Evolutionary conservation across 306 rosid species (phyloP).

Genomic region (Carpinus fangiana): DNA sequence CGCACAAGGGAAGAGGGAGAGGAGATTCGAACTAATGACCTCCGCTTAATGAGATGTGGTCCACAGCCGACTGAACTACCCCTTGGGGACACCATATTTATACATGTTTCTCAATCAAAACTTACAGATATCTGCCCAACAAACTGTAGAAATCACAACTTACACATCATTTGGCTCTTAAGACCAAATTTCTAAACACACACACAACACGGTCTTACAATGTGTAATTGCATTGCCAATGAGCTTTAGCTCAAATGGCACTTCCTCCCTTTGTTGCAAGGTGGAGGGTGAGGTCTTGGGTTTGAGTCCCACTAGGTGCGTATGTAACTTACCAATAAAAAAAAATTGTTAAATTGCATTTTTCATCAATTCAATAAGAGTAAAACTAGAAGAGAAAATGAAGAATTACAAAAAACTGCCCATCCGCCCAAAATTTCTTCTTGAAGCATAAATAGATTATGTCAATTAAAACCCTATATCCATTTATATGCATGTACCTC

Average conservation of each 20-base stretch:
- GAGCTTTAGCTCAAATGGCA: no score
- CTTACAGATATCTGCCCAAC: not conserved
- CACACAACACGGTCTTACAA: not conserved
- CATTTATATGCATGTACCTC: constrained; percentile 47
- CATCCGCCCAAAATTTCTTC: not conserved
- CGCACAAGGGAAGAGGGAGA: no score
- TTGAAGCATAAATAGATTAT: not conserved
- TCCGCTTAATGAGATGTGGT: no score
- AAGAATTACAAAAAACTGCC: not conserved
- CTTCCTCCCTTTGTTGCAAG: no score
- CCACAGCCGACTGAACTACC: no score
- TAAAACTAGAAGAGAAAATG: not conserved
- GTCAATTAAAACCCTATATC: not conserved
- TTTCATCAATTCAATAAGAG: not conserved
- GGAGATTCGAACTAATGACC: no score
- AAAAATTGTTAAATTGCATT: not conserved
- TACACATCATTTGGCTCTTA: not conserved
- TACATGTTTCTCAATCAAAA: not conserved
- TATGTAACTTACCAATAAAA: no score
- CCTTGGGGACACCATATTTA: not conserved
- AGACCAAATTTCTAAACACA: not conserved
- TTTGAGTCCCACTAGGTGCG: no score
- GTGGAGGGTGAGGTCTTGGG: no score
- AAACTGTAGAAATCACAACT: not conserved
- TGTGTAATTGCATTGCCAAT: not conserved